Evolutionary conservation across 108 stramenopile genomes (phyloP).

Genomic region (Cyclotella baltica): DNA sequence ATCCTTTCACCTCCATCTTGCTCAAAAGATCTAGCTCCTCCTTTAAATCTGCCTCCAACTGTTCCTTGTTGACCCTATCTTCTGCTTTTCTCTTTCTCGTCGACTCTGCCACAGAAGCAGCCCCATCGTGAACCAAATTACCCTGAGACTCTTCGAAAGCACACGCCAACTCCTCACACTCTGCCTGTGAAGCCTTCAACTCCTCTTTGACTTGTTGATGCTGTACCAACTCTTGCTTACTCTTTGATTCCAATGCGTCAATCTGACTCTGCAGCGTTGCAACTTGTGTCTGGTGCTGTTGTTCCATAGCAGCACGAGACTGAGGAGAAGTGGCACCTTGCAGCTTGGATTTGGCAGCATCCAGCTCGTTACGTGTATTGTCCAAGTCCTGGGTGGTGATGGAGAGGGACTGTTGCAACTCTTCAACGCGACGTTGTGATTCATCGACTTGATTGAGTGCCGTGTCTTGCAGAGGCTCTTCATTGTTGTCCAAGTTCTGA

Average conservation of each 20-base stretch:
- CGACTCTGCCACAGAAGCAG: neutral
- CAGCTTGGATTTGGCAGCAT: conserved; percentile 16
- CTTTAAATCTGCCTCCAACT: no score
- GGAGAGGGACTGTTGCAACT: neutral
- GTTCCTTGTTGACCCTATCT: no score
- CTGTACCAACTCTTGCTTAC: conserved; percentile 16
- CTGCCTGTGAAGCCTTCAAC: conserved; percentile 39
- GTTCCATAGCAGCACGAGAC: conserved; percentile 19
- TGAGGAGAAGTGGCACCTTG: conserved; percentile 18
- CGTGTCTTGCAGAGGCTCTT: neutral
- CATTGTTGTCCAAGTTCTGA: no score
- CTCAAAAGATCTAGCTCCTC: no score
- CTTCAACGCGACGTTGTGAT: neutral
- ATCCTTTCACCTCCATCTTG: no score
- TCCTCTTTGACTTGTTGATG: conserved; percentile 30
- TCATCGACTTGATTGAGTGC: neutral
- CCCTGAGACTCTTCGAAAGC: conserved; percentile 22
- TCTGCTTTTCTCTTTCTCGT: neutral
- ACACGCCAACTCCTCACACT: conserved; percentile 45
- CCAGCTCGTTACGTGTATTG: neutral
- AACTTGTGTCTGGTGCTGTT: conserved; percentile 4
- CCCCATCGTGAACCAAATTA: neutral
- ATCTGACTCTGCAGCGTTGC: conserved; percentile 17
- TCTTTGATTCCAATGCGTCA: conserved; percentile 1
- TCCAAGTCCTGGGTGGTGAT: neutral